Percentiles rank a stretch among this genome's conserved stretches.
Evolutionary conservation across 208 protist genomes (phyloP).

Genomic region (Leishmania braziliensis): DNA sequence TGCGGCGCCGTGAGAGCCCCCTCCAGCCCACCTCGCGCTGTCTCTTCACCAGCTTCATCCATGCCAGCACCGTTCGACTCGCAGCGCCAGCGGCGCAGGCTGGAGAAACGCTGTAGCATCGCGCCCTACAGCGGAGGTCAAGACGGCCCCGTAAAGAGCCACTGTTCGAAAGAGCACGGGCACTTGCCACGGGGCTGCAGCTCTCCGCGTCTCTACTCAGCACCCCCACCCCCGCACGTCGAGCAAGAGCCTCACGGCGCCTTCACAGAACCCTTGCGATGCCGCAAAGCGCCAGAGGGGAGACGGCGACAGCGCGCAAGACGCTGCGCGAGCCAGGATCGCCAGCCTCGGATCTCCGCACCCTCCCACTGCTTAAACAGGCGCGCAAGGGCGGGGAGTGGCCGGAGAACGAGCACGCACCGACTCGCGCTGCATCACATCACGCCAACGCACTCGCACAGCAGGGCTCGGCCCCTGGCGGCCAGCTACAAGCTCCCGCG

Average conservation of each 20-base stretch:
- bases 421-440: background rate
- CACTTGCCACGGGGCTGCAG: background rate
- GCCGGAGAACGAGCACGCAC: background rate
- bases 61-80: background rate
- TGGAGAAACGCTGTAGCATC: background rate
- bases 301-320: background rate
- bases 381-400: background rate
- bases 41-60: background rate
- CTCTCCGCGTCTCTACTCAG: background rate
- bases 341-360: too few relatives aligned
- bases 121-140: too few relatives aligned
- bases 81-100: too few relatives aligned
- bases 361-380: background rate
- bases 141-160: too few relatives aligned
- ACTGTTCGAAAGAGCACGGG: too few relatives aligned
- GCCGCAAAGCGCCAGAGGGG: background rate
- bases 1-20: background rate
- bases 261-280: background rate
- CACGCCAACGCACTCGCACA: background rate
- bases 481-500: background rate
- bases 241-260: background rate
- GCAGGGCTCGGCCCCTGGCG: too few relatives aligned
- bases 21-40: background rate
- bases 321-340: background rate
- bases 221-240: background rate